Conservation (phyloP, 306 rosid species). For the Pyrus betulifolia region DNA sequence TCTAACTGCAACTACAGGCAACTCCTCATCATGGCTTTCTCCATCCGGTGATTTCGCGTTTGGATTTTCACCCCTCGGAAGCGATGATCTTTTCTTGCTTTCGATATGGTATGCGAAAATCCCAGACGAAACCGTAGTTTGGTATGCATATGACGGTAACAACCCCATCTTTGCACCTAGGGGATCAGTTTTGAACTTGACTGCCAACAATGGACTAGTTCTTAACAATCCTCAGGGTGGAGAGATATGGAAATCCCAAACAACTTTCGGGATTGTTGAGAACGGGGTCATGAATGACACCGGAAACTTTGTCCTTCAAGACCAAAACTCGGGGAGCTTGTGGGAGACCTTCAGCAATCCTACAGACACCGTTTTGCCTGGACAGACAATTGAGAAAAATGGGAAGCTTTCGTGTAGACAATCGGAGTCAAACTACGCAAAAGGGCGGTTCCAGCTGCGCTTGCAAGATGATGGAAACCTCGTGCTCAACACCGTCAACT, state of each 20-base stretch:
- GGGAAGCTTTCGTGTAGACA: conserved; percentile 7
- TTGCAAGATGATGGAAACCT: conserved; percentile 1
- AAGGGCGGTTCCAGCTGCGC: conserved; percentile 18
- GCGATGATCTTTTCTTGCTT: conserved; percentile 24
- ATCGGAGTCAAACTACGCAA: conserved; percentile 24
- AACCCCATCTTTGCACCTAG: neutral
- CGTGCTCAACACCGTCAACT: conserved; percentile 8
- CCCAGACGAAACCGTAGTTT: conserved; percentile 36
- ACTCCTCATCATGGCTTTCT: conserved; percentile 24
- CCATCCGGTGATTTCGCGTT: conserved; percentile 43
- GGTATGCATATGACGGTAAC: conserved; percentile 23
- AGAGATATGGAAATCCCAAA: conserved; percentile 3
- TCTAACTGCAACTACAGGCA: conserved; percentile 14
- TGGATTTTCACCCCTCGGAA: conserved; percentile 32
- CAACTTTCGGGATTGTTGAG: neutral
- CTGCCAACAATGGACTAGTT: neutral
- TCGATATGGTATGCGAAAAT: conserved; percentile 48
- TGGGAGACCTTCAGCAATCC: conserved; percentile 44
- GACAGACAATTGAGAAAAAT: conserved; percentile 20
- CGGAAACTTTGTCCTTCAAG: conserved; percentile 17
- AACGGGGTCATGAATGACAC: neutral
- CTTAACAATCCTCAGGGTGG: conserved; percentile 6
- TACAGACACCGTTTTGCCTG: conserved; percentile 47
- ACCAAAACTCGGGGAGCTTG: neutral
- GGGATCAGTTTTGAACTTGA: conserved; percentile 21